These are phyloP conservation scores for Smallanthus sonchifolius DNA, from an alignment of 129 eudicot species.

Conservation along the genomic window DNA sequence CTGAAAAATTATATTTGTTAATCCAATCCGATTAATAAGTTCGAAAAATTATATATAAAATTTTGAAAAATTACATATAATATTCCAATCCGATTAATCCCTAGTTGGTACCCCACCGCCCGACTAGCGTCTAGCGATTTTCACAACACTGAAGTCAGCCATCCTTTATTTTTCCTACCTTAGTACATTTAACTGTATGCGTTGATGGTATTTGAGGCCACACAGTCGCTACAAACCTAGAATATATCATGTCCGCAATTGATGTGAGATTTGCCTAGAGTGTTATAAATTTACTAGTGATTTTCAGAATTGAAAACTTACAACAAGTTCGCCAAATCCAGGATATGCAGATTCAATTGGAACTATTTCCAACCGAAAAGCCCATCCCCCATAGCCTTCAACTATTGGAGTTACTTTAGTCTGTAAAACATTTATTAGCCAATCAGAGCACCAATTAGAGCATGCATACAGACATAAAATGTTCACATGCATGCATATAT, in stretches of 20 bases:
- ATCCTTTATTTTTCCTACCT: not conserved
- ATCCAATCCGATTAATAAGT: too few relatives aligned
- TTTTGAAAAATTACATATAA: too few relatives aligned
- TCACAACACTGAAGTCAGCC: not conserved
- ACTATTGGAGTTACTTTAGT: conserved; percentile 98
- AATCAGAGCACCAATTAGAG: conserved; percentile 3
- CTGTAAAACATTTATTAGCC: conserved; percentile 35
- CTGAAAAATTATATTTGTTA: too few relatives aligned
- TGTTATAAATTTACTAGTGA: not conserved
- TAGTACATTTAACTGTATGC: not conserved
- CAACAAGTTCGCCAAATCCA: conserved; percentile 96
- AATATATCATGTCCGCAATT: not conserved
- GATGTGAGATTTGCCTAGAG: not conserved
- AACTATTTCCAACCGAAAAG: conserved; percentile 89
- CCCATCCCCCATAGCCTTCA: conserved; percentile 99
- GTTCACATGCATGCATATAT: not conserved
- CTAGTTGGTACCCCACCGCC: too few relatives aligned
- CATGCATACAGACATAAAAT: conserved; percentile 3
- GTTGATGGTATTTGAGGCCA: not conserved
- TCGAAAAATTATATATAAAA: too few relatives aligned
- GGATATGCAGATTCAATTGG: conserved; percentile 97
- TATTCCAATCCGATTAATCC: too few relatives aligned
- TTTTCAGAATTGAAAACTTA: conserved; percentile 35
- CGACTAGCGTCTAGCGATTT: not conserved
- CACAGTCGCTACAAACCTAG: not conserved